Evolutionary conservation across 306 rosid species (phyloP), one percentile per base, ranked within the genome.

Genomic region (Myrica gale): DNA sequence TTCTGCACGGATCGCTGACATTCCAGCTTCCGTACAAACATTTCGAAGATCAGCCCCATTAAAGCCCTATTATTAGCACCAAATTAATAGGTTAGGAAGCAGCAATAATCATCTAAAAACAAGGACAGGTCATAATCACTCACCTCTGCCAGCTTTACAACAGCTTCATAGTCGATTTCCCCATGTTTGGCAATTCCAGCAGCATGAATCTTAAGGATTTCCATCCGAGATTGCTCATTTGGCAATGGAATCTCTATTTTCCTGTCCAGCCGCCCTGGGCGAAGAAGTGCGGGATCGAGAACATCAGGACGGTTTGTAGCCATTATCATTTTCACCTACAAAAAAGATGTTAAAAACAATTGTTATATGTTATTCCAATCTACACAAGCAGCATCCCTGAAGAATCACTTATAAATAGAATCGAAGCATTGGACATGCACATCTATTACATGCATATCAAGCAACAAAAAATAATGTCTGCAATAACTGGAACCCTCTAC

Each of bases 21-120:
- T 95, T 74, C 99, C 99, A 81, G 99, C 99, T 84, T 96, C 99
- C 0, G 99, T 90, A 87, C 99, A 96, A 68, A 96, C 91, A 74
- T 96, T 96, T 53, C 99, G 91, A 44, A 96, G 90, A 80, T 96
- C 99, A 71, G 99, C 97, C 45, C 98, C 98, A 79, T 96, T 96
- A 77, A 92, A 92, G 61, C 98, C 99, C 99, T 95, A 81, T 20
- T 41, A 63, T 42, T 74, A 23, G 52, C 56, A 77, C 70, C 58
- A 72, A 50, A 47, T 39, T 65, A 76, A 47, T 67, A 26, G 52
- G 74, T 80, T 70, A 82, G 70, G 70, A 62, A 55, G 41, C 78
- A 55, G 75, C 63, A 55, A 53, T 21, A 26, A 55, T 32, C 17
- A 72, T 12, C 37, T 5, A 53, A 50, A 77, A 79, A 54, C 26